Evolutionary conservation across 2,329 filamentous ascomycete genomes (phyloP).

Genomic region (Nemania abortiva): DNA sequence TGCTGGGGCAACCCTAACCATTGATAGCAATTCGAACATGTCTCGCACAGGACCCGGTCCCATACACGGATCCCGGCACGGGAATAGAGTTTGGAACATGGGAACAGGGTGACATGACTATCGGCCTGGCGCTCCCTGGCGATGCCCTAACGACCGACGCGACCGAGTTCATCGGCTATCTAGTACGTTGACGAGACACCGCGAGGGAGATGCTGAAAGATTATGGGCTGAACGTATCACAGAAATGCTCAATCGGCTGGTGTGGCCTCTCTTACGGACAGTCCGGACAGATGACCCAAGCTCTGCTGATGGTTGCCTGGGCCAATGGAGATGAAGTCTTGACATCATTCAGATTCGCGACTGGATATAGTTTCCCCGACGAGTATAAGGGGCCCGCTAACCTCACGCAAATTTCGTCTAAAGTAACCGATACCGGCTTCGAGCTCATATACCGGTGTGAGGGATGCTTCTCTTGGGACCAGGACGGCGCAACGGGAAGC

Average conservation of each 20-base stretch:
- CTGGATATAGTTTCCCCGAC: conserved; percentile 69
- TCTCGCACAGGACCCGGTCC: conserved; percentile 46
- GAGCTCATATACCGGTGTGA: conserved; percentile 74
- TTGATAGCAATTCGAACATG: conserved; percentile 46
- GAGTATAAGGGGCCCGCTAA: conserved; percentile 72
- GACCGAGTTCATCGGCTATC: conserved; percentile 49
- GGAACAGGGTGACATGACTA: conserved; percentile 45
- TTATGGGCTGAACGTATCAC: conserved; percentile 31
- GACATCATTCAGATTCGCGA: conserved; percentile 69
- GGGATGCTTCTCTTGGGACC: conserved; percentile 67
- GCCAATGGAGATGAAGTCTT: conserved; percentile 65
- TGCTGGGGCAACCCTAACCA: conserved; percentile 35
- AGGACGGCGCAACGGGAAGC: conserved; percentile 59
- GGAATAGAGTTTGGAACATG: conserved; percentile 51
- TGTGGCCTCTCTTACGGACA: conserved; percentile 51
- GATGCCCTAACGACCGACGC: conserved; percentile 50
- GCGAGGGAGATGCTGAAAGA: not conserved
- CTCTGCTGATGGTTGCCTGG: conserved; percentile 67
- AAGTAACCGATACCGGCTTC: conserved; percentile 69
- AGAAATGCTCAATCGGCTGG: conserved; percentile 51
- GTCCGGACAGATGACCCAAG: conserved; percentile 52
- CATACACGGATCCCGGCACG: conserved; percentile 50
- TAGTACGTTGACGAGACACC: conserved; percentile 43
- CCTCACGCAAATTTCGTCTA: conserved; percentile 70
- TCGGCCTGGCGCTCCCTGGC: conserved; percentile 48